Base-by-base conservation (phyloP, 192 early-diverging fungal genomes). In the Helicostylum pulchrum region DNA sequence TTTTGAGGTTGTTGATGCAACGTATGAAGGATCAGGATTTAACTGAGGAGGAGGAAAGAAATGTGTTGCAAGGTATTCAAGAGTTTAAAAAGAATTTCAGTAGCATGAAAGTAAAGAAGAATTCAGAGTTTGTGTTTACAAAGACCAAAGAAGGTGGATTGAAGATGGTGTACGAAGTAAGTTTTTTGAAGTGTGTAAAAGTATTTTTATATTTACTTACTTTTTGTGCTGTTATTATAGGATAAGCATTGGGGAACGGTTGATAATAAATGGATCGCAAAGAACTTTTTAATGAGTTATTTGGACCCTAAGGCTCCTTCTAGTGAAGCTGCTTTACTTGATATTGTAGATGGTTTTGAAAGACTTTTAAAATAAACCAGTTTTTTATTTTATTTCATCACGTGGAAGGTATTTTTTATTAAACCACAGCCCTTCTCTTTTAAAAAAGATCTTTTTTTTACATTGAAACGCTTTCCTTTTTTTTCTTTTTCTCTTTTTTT, bases 61-160 rank as follows among this genome's bases (percentile, higher is more conserved):
- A 71, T n/a, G 75, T 82, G 4, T 56, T 85, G 54, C 64, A 77
- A 7, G 81, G 73, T 0, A 81, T 85, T 48, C 63, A 70, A 39
- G 72, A 79, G 19, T 83, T 85, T 65, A 83, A 85, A 59, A 53
- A 61, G 19, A 58, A 73, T 49, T 83, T 85, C 65, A 71, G 75
- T 8, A 80, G 79, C 42, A 59, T 78, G 32, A 75, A 70, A 36
- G 73, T 85, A 34, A 74, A 77, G 39, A 64, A 68, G 10, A 72
- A 77, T 32, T 73, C 78, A 39, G 77, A 75, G 21, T 64, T 85
- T 43, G 42, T 81, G 5, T 80, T 85, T 63, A 80, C 76, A 23
- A 72, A 79, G 44, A 72, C 74, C 56, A 61, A 57, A 7, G 65
- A 81, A 23, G 83, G 81, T 56, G 51, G 58, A 42, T 51, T 67